phyloP scores from a whole-genome alignment of 306 rosid genomes.

The Medicago ruthenica region DNA sequence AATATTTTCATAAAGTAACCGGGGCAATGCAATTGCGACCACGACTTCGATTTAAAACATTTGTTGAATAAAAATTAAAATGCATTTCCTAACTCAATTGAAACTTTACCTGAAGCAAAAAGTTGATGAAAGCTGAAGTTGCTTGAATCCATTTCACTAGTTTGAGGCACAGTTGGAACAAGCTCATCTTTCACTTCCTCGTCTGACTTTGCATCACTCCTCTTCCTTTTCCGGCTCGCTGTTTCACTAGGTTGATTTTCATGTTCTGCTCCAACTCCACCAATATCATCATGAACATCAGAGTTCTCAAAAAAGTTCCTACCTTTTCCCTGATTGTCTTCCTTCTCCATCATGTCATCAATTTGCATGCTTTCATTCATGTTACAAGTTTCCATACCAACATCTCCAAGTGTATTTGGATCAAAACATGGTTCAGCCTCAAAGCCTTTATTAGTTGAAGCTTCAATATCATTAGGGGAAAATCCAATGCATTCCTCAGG shows the following conservation, averaged over 20 bases:
- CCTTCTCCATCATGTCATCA: background rate
- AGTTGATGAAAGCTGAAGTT: constrained; percentile 3
- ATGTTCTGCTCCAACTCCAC: constrained; percentile 4
- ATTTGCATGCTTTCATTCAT: constrained; percentile 6
- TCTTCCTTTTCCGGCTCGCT: background rate
- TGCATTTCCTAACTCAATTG: background rate
- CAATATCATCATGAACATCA: background rate
- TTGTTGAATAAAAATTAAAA: background rate
- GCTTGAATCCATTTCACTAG: constrained; percentile 13
- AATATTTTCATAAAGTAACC: too few relatives aligned
- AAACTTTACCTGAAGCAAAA: constrained; percentile 35
- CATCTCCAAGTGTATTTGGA: constrained; percentile 5
- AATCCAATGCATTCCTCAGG: constrained; percentile 13
- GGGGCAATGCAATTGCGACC: background rate
- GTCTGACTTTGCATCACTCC: background rate
- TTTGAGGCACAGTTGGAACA: constrained; percentile 11
- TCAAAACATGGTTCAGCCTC: constrained; percentile 19
- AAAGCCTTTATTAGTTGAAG: constrained; percentile 15
- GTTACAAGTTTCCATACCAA: constrained; percentile 16
- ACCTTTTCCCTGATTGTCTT: background rate
- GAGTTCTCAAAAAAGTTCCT: background rate
- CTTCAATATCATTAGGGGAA: constrained; percentile 3
- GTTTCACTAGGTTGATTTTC: background rate
- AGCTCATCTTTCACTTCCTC: constrained; percentile 10
- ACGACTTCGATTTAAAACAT: background rate